A percentile compares a stretch with the other conserved stretches of the same genome.
Evolutionary conservation across 2,329 filamentous ascomycete genomes (phyloP).

Genomic region (Fusarium liriodendri): DNA sequence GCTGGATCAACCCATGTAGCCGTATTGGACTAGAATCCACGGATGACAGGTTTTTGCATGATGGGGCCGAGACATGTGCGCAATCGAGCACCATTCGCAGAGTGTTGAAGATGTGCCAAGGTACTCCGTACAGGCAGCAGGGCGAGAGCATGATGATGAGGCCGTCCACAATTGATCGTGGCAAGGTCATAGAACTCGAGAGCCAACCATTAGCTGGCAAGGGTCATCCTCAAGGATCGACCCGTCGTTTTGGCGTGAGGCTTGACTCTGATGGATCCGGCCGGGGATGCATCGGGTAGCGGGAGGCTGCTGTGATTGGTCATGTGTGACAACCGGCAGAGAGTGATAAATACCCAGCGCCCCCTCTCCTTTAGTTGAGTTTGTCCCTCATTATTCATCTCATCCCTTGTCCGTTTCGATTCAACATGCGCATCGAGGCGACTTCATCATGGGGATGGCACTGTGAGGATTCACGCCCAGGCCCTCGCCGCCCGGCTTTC

Average conservation of each 20-base stretch:
- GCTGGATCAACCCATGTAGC: background rate
- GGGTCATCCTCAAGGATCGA: background rate
- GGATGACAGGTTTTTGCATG: background rate
- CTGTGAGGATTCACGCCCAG: background rate
- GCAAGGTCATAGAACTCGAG: too few relatives aligned
- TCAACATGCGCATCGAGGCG: background rate
- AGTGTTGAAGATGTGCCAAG: background rate
- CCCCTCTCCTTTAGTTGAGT: conserved; percentile 4
- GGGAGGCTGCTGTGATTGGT: too few relatives aligned
- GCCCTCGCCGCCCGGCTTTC: background rate
- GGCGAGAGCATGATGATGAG: background rate
- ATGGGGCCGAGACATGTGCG: background rate
- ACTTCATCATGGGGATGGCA: background rate
- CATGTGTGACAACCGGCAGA: too few relatives aligned
- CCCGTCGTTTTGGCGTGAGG: background rate
- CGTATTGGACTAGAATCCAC: background rate
- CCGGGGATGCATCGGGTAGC: too few relatives aligned
- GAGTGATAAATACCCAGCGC: too few relatives aligned
- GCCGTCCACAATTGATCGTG: too few relatives aligned
- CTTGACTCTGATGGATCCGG: background rate
- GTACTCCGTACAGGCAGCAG: background rate
- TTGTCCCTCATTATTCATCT: conserved; percentile 21
- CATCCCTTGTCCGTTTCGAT: conserved; percentile 1
- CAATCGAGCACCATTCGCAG: background rate
- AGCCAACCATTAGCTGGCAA: background rate